A percentile compares a stretch with the other conserved stretches of the same genome.
Evolutionary conservation across 805 yeast species (phyloP).

Genomic region (Ogataea degrootiae): DNA sequence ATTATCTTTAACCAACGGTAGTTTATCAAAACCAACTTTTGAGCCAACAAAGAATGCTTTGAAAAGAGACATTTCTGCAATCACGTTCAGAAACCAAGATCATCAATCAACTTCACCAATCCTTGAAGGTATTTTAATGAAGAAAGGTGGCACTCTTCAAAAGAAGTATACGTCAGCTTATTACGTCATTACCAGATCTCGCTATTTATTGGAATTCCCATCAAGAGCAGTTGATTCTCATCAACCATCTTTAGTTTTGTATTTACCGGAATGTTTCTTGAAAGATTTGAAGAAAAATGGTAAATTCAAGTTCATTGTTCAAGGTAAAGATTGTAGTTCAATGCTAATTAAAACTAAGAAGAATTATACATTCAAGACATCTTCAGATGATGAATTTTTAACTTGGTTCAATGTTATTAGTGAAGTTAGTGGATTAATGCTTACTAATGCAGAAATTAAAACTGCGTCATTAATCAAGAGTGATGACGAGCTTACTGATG

Average conservation of each 20-base stretch:
- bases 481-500: constrained; percentile 4
- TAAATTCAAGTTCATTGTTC: constrained; percentile 36
- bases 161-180: constrained; percentile 40
- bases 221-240: constrained; percentile 38
- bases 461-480: not conserved
- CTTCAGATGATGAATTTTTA: constrained; percentile 38
- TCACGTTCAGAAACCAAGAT: constrained; percentile 35
- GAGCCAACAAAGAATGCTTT: constrained; percentile 10
- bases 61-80: constrained; percentile 33
- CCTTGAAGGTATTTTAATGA: constrained; percentile 42
- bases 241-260: constrained; percentile 41
- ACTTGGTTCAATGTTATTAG: constrained; percentile 42
- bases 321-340: constrained; percentile 39
- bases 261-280: constrained; percentile 42
- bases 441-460: constrained; percentile 7
- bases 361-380: constrained; percentile 36
- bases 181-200: constrained; percentile 43
- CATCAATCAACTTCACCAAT: constrained; percentile 40
- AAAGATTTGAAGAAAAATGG: constrained; percentile 29
- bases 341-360: constrained; percentile 24
- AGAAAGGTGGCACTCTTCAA: constrained; percentile 39
- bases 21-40: constrained; percentile 6
- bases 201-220: constrained; percentile 42
- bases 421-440: constrained; percentile 25
- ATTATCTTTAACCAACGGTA: not conserved